Conservation (phyloP, 2,329 filamentous ascomycete genomes). For the Diaporthe sp. region DNA sequence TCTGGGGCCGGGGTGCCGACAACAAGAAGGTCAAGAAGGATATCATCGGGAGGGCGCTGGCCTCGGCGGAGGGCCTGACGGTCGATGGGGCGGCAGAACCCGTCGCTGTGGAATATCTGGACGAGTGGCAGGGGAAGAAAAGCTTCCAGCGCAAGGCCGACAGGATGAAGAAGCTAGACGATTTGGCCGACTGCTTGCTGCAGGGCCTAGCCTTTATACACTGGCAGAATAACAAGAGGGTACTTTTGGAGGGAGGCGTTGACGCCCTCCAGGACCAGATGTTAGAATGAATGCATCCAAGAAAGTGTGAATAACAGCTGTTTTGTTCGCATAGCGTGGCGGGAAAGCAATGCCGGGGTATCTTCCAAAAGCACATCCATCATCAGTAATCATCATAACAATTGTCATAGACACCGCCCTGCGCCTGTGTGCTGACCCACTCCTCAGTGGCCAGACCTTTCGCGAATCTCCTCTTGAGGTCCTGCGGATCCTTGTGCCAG, state of each 20-base stretch:
- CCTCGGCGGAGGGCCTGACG: slow-evolving; percentile 46
- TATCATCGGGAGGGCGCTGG: slow-evolving; percentile 70
- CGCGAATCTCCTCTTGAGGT: slow-evolving; percentile 70
- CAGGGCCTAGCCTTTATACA: slow-evolving; percentile 83
- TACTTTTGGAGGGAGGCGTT: slow-evolving; percentile 50
- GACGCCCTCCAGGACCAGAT: slow-evolving; percentile 44
- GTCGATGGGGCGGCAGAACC: slow-evolving; percentile 51
- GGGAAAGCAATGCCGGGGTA: slow-evolving; percentile 29
- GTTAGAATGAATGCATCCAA: slow-evolving; percentile 26
- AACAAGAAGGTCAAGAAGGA: slow-evolving; percentile 75
- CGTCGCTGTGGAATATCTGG: slow-evolving; percentile 54
- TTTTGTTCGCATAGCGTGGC: background rate
- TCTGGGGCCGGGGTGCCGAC: slow-evolving; percentile 55
- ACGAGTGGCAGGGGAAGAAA: slow-evolving; percentile 43
- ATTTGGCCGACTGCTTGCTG: slow-evolving; percentile 83
- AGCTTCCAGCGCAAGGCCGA: slow-evolving; percentile 47
- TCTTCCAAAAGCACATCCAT: slow-evolving; percentile 29
- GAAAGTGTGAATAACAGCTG: background rate
- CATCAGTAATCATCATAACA: slow-evolving; percentile 62
- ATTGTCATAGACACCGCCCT: slow-evolving; percentile 69
- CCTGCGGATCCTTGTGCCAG: slow-evolving; percentile 78
- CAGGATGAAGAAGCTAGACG: slow-evolving; percentile 76
- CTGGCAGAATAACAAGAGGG: slow-evolving; percentile 75
- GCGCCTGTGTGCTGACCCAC: slow-evolving; percentile 74
- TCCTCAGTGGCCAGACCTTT: slow-evolving; percentile 72